Conservation (phyloP, 495 filamentous ascomycete genomes). For the Podospora tetraspora region DNA sequence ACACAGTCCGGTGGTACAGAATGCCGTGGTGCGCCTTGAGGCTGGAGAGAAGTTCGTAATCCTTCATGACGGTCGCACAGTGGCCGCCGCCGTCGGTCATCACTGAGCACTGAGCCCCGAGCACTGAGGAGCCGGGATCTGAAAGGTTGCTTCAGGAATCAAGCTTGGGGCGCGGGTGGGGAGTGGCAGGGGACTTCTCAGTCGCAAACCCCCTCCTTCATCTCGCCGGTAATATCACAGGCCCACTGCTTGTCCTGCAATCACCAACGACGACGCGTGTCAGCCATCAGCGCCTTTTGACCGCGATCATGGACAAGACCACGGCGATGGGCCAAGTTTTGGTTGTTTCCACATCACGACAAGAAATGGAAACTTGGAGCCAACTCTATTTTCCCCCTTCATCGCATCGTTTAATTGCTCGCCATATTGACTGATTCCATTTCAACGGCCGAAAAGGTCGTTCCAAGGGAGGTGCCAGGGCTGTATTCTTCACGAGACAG, state of each 20-base stretch:
- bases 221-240: background rate
- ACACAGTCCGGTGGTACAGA: background rate
- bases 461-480: background rate
- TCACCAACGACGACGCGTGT: background rate
- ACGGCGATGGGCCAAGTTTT: background rate
- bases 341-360: background rate
- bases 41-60: background rate
- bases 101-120: background rate
- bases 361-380: background rate
- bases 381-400: background rate
- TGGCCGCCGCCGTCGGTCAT: background rate
- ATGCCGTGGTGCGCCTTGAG: background rate
- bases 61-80: background rate
- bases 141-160: background rate
- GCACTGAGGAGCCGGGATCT: background rate
- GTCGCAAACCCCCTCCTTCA: background rate
- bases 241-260: background rate
- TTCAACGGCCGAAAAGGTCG: background rate
- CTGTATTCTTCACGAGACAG: background rate
- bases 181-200: background rate
- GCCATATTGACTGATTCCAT: background rate
- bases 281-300: background rate
- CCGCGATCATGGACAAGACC: background rate
- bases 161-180: background rate
- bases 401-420: background rate